These are phyloP conservation scores for Datisca glomerata DNA, from an alignment of 306 rosid species.

Conservation along the genomic window DNA sequence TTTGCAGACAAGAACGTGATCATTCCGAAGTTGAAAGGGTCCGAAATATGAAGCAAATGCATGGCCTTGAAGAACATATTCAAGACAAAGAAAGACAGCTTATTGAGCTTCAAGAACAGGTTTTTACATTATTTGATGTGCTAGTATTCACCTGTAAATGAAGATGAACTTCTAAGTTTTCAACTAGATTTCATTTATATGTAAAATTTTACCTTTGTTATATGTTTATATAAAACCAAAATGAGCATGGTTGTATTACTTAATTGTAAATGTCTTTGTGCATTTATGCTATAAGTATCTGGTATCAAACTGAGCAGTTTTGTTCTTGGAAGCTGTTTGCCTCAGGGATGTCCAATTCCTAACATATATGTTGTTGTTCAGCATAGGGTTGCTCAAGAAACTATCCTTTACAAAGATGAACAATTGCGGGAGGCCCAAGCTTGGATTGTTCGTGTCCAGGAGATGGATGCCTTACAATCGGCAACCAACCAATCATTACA, in stretches of 20 bases:
- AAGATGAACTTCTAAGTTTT: not conserved
- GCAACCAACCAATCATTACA: slow-evolving; percentile 68
- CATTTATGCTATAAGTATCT: not conserved
- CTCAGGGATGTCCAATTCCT: not conserved
- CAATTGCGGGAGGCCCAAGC: slow-evolving; percentile 90
- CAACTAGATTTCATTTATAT: not conserved
- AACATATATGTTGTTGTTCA: slow-evolving; percentile 31
- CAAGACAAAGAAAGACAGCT: slow-evolving; percentile 85
- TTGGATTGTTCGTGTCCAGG: slow-evolving; percentile 87
- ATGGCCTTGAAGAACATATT: slow-evolving; percentile 72
- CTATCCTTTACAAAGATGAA: slow-evolving; percentile 76
- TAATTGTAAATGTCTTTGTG: not conserved
- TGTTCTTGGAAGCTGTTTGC: not conserved
- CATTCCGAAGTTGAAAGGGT: slow-evolving; percentile 89
- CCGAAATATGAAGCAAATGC: slow-evolving; percentile 69
- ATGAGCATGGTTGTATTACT: not conserved
- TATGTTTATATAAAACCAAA: not conserved
- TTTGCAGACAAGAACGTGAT: slow-evolving; percentile 78
- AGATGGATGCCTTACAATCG: slow-evolving; percentile 88
- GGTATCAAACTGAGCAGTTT: not conserved
- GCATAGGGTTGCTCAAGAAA: slow-evolving; percentile 90
- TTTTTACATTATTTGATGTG: not conserved
- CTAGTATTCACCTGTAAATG: not conserved
- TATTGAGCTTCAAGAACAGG: slow-evolving; percentile 47
- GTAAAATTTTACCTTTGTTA: too few relatives aligned